These are phyloP conservation scores for Populus deltoides DNA, from an alignment of 345 rosid genomes.

Conservation along the genomic window DNA sequence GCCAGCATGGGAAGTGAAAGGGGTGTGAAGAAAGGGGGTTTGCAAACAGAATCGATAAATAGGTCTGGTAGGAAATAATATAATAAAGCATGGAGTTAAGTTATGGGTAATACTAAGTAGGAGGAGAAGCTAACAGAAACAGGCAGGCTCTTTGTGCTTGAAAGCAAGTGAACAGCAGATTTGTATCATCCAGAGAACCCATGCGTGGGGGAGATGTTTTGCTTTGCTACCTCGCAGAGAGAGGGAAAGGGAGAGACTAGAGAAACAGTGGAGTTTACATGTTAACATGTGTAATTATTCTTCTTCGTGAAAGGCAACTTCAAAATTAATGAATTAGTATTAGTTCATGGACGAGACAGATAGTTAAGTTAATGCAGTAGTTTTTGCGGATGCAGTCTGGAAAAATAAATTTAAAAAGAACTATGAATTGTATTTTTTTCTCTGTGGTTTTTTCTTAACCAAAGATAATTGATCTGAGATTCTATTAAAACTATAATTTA, in stretches of 20 bases:
- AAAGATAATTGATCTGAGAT: no score
- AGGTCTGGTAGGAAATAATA: background rate
- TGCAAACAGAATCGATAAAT: background rate
- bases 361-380: no score
- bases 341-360: no score
- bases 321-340: no score
- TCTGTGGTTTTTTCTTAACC: no score
- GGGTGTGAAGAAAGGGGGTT: background rate
- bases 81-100: background rate
- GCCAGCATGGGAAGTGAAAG: background rate
- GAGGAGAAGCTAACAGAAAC: conserved; percentile 10
- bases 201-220: background rate
- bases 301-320: no score
- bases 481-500: no score
- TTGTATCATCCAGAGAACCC: background rate
- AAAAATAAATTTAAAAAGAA: no score
- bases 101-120: background rate
- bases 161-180: conserved; percentile 1
- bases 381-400: no score
- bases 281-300: no score
- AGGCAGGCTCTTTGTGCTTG: conserved; percentile 14
- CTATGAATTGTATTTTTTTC: no score
- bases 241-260: background rate
- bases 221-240: background rate
- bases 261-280: background rate